phyloP scores from a whole-genome alignment of 1,139 yeast species.

The Suhomyces guaymorum region DNA sequence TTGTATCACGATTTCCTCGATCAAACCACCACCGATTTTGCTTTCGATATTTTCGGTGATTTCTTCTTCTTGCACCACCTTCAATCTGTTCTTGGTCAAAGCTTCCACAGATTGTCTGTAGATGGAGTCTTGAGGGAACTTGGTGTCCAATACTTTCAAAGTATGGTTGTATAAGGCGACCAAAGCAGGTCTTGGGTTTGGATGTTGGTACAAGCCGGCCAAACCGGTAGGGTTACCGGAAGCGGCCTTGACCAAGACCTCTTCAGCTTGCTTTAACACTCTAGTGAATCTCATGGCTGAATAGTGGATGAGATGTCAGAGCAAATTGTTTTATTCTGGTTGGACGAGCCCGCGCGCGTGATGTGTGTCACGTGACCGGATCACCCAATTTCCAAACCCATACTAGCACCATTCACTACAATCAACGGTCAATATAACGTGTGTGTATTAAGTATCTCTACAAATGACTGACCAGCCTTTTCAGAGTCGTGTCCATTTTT shows the following conservation, averaged over 20 bases:
- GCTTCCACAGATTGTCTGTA: constrained; percentile 77
- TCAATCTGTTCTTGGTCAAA: constrained; percentile 68
- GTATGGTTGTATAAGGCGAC: constrained; percentile 72
- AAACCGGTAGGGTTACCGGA: constrained; percentile 78
- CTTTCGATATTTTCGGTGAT: constrained; percentile 68
- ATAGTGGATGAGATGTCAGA: constrained; percentile 5
- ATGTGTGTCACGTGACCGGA: background rate
- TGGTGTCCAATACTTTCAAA: constrained; percentile 53
- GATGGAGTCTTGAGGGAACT: constrained; percentile 70
- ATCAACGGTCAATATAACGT: too few species aligned
- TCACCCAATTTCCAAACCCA: too few species aligned
- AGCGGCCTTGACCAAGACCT: constrained; percentile 65
- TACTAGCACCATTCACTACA: too few species aligned
- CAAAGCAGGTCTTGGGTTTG: constrained; percentile 82
- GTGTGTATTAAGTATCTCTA: too few species aligned
- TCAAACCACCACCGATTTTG: constrained; percentile 78
- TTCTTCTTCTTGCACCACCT: constrained; percentile 64
- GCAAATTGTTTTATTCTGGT: constrained; percentile 13
- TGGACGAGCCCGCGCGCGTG: constrained; percentile 15
- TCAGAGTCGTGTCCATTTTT: too few species aligned
- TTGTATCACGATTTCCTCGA: constrained; percentile 80
- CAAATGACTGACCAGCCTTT: too few species aligned
- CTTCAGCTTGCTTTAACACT: constrained; percentile 52
- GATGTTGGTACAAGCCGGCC: constrained; percentile 77
- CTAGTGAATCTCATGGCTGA: constrained; percentile 43